Percentiles rank a stretch among this genome's conserved stretches.
phyloP scores from a whole-genome alignment of 176 grass and related monocot species.

The Areca catechu region DNA sequence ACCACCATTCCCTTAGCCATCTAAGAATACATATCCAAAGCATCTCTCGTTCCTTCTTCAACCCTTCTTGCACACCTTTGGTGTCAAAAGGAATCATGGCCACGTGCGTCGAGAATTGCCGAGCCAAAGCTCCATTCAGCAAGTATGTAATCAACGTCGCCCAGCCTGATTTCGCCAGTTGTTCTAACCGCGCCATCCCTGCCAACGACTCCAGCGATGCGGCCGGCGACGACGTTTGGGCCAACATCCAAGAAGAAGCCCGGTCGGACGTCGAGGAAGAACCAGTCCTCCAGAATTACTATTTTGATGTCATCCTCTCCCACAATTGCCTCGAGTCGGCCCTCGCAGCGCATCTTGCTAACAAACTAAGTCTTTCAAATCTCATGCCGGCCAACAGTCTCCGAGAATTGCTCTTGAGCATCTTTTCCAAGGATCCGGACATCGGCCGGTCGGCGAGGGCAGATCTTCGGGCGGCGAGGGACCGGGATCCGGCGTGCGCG shows the following conservation, averaged over 20 bases:
- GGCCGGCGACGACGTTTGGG: slow-evolving; percentile 44
- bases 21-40: too few species aligned
- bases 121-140: not conserved
- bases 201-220: not conserved
- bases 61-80: too few species aligned
- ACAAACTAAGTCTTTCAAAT: slow-evolving; percentile 52
- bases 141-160: slow-evolving; percentile 15
- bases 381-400: slow-evolving; percentile 40
- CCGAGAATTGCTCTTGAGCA: slow-evolving; percentile 33
- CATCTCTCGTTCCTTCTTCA: too few species aligned
- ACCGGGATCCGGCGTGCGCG: slow-evolving; percentile 83
- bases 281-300: slow-evolving; percentile 55
- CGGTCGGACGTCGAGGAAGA: slow-evolving; percentile 41
- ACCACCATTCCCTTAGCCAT: too few species aligned
- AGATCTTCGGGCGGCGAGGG: slow-evolving; percentile 46
- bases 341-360: slow-evolving; percentile 54
- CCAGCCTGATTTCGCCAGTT: slow-evolving; percentile 6
- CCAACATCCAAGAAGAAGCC: slow-evolving; percentile 46
- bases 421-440: slow-evolving; percentile 30
- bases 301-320: slow-evolving; percentile 50
- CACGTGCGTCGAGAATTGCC: slow-evolving; percentile 71
- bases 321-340: slow-evolving; percentile 49
- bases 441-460: slow-evolving; percentile 31
- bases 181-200: slow-evolving; percentile 2
- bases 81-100: slow-evolving; percentile 27